Evolutionary conservation across 1,139 yeast species (phyloP), one percentile per base, ranked within the genome.

Genomic region (Yamadazyma conglobata): DNA sequence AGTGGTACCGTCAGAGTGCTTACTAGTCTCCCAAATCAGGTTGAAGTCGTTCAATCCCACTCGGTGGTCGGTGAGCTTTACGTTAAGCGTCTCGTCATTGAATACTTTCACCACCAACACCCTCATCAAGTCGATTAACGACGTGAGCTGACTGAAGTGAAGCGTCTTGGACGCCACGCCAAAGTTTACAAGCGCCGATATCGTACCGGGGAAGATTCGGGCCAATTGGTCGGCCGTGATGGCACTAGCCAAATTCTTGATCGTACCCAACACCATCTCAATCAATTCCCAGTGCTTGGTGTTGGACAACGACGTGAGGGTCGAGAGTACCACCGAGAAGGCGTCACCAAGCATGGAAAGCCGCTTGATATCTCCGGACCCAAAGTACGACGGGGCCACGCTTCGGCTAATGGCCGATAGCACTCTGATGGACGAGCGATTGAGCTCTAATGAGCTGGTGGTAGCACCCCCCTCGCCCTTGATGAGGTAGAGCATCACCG

Each of bases 141-240:
- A 31, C 2, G 52, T 40, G 2, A 60, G 33, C 2, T 56, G 32
- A 1, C 48, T 40, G 24, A 40, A 58, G 34, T 62, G 60, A 15
- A 64, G 30, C 19, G 44, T 50, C 16, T 47, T 51, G 0, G 58
- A 40, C 4, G 33, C 23, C 0, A 56, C 39, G 9, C 45, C 46
- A 38, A 57, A 64, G 17, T 54, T 56, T 3, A 64, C 46, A 15
- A 63, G 32, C 21, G 58, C 47, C 4, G 72, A 66, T 0, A 56
- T 46, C 4, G 63, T 43, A 1, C 73, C 73, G 1, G 74, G 74
- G 13, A 67, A 47, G 3, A 67, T 58, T 26, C 56, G 56, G 2
- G 70, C 50, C n/a, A 60, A 32, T 27, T 61, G 63, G 13, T 56
- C 58, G 1, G 61, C 21, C 2, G 57, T 34, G 5, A 64, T 48